phyloP scores from a whole-genome alignment of 441 rosid genomes.

The Erodium chrysanthum region DNA sequence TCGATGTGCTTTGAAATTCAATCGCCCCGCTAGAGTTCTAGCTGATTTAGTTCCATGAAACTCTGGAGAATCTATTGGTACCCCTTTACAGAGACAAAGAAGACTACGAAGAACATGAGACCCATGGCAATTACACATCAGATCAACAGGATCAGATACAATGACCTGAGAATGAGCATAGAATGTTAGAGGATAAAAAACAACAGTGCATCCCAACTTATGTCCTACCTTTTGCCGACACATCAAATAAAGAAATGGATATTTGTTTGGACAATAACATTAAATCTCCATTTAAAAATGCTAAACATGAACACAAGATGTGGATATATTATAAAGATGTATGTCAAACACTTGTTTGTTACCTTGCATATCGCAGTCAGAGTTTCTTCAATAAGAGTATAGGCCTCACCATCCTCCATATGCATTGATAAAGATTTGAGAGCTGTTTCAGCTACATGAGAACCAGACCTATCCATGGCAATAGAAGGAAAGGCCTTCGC shows the following conservation, averaged over 20 bases:
- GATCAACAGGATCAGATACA: constrained; percentile 43
- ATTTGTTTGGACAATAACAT: too few species aligned
- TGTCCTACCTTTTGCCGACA: too few species aligned
- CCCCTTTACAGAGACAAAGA: constrained; percentile 62
- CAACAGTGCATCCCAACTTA: too few species aligned
- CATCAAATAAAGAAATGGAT: too few species aligned
- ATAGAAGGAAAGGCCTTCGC: constrained; percentile 55
- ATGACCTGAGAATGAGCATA: constrained; percentile 42
- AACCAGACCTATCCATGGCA: constrained; percentile 88
- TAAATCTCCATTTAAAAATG: too few species aligned
- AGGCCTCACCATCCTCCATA: constrained; percentile 56
- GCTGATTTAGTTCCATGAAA: constrained; percentile 54
- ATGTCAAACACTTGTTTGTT: constrained; percentile 8
- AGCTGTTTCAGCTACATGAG: constrained; percentile 90
- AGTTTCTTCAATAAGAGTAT: constrained; percentile 55
- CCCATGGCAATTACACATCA: constrained; percentile 72
- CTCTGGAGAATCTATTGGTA: constrained; percentile 57
- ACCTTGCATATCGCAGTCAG: constrained; percentile 70
- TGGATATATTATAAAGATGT: not conserved
- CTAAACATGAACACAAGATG: not conserved
- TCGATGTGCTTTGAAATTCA: not conserved
- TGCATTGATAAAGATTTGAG: constrained; percentile 64
- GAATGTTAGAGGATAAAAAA: not conserved
- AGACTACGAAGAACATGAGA: constrained; percentile 87
- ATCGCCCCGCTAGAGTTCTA: not conserved